Conservation (phyloP, 352 stramenopile species). For the Phytophthora tubulina region DNA sequence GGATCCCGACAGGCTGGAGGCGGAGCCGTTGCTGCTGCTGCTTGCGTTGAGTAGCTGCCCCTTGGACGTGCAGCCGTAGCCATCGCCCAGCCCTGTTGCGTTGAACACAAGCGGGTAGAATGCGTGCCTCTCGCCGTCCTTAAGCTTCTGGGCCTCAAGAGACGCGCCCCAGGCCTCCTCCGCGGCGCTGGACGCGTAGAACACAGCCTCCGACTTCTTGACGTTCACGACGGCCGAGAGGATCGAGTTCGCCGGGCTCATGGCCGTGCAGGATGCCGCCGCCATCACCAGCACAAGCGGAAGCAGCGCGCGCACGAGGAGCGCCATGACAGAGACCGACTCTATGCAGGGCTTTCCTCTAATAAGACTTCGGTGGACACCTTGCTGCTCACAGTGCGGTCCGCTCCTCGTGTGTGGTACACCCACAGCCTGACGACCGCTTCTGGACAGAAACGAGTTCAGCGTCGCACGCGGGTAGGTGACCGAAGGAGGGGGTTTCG, state of each 20-base stretch:
- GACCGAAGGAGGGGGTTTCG: background rate
- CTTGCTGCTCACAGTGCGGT: background rate
- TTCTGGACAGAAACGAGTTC: slow-evolving; percentile 31
- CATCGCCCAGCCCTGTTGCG: slow-evolving; percentile 47
- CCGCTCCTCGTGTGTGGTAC: slow-evolving; percentile 21
- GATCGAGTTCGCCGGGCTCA: slow-evolving; percentile 47
- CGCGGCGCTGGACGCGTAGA: slow-evolving; percentile 63
- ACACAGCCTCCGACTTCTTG: slow-evolving; percentile 57
- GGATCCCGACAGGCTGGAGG: slow-evolving; percentile 20
- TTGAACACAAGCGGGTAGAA: slow-evolving; percentile 70
- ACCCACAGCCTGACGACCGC: slow-evolving; percentile 22
- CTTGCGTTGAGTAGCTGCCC: slow-evolving; percentile 40
- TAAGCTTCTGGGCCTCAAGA: slow-evolving; percentile 61
- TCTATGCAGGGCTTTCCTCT: slow-evolving; percentile 20
- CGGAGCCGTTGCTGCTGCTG: slow-evolving; percentile 18
- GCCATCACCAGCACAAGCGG: slow-evolving; percentile 22
- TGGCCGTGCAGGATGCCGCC: slow-evolving; percentile 22
- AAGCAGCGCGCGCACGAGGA: slow-evolving; percentile 29
- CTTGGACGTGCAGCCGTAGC: slow-evolving; percentile 62
- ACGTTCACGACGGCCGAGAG: slow-evolving; percentile 68
- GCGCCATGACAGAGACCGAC: slow-evolving; percentile 27
- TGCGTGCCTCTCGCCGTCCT: slow-evolving; percentile 45
- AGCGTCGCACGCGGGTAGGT: slow-evolving; percentile 1
- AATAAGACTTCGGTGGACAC: slow-evolving; percentile 28
- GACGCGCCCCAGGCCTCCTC: slow-evolving; percentile 64